A percentile compares a stretch with the other conserved stretches of the same genome.
Conservation (phyloP, 208 protist genomes). For the Entamoeba nuttalli region DNA sequence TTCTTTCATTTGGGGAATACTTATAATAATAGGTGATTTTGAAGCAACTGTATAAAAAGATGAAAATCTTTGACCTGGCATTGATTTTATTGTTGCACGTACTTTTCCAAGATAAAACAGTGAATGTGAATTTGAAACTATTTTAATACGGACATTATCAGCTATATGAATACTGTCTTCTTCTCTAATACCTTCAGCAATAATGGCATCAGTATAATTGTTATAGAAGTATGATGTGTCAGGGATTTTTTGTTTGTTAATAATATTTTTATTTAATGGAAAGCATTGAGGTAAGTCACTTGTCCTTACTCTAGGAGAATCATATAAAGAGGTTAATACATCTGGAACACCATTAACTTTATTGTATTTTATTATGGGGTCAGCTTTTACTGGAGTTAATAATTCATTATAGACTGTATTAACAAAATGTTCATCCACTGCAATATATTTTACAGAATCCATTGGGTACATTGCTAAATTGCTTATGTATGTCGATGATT, state of each 20-base stretch:
- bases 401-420: slow-evolving; percentile 3
- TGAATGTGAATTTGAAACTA: neutral
- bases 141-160: neutral
- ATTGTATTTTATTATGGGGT: neutral
- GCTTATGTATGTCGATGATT: neutral
- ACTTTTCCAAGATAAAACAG: slow-evolving; percentile 11
- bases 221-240: neutral
- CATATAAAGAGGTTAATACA: slow-evolving; percentile 2
- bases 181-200: neutral
- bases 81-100: neutral
- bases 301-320: neutral
- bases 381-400: neutral
- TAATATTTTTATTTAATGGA: neutral
- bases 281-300: neutral
- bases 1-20: neutral
- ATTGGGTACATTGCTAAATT: neutral
- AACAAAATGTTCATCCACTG: neutral
- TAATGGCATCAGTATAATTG: slow-evolving; percentile 7
- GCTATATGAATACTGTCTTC: neutral
- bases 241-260: neutral
- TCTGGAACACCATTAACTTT: neutral
- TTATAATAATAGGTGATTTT: neutral
- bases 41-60: neutral
- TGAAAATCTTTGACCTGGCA: slow-evolving; percentile 11
- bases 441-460: neutral